Conservation (phyloP, 768 basidiomycete genomes). For the Asterophora parasitica region DNA sequence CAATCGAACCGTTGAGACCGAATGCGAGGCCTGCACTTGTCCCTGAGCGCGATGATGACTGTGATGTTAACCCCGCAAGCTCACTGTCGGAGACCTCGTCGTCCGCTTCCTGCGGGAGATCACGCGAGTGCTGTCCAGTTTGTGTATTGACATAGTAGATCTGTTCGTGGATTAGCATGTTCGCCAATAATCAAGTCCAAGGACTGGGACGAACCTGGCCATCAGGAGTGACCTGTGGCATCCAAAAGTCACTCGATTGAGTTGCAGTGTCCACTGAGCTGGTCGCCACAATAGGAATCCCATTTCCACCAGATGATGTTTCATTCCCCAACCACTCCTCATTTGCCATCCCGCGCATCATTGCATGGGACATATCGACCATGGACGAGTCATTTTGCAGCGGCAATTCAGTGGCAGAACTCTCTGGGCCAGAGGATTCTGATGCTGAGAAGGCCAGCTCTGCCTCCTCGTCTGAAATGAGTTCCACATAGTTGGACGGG, state of each 20-base stretch:
- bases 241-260: slow-evolving; percentile 80
- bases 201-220: slow-evolving; percentile 61
- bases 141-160: slow-evolving; percentile 94
- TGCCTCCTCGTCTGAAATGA: slow-evolving; percentile 77
- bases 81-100: slow-evolving; percentile 61
- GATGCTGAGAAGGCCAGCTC: slow-evolving; percentile 57
- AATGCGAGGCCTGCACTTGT: slow-evolving; percentile 49
- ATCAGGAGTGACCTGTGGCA: slow-evolving; percentile 76
- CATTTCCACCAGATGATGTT: slow-evolving; percentile 28
- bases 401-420: slow-evolving; percentile 14
- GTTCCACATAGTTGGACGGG: slow-evolving; percentile 89
- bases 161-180: slow-evolving; percentile 33
- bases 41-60: slow-evolving; percentile 51
- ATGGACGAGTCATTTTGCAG: slow-evolving; percentile 27
- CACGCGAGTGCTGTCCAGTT: slow-evolving; percentile 76
- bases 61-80: slow-evolving; percentile 54
- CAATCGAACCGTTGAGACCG: slow-evolving; percentile 31
- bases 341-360: slow-evolving; percentile 40
- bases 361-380: slow-evolving; percentile 45
- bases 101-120: slow-evolving; percentile 75
- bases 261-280: slow-evolving; percentile 27
- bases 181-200: neutral
- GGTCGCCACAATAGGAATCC: slow-evolving; percentile 27
- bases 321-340: slow-evolving; percentile 61
- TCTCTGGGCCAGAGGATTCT: slow-evolving; percentile 37